Percentiles rank a stretch among this genome's conserved stretches.
Conservation (phyloP, 495 filamentous ascomycete genomes). For the Elaphomyces granulatus region DNA sequence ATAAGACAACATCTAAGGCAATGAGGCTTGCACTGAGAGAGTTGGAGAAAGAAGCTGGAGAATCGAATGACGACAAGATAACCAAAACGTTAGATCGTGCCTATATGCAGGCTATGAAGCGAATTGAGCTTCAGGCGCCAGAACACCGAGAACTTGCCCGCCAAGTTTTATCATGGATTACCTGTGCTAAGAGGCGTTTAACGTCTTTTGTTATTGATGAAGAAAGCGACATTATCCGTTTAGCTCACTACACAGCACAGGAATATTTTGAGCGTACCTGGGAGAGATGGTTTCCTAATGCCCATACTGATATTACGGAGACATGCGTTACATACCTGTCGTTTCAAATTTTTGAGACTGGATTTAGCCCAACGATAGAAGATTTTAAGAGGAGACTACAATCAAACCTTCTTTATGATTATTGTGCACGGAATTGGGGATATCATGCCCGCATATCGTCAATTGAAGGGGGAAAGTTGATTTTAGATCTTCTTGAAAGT, state of each 20-base stretch:
- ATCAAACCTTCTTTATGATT: no score
- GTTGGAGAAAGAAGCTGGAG: constrained; percentile 15
- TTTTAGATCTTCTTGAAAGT: no score
- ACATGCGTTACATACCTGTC: constrained; percentile 19
- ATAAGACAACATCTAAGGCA: constrained; percentile 17
- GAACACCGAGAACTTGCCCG: constrained; percentile 15
- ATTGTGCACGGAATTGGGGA: no score
- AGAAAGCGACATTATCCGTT: constrained; percentile 17
- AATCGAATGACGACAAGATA: no score
- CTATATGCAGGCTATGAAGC: constrained; percentile 25
- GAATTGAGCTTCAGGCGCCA: constrained; percentile 20
- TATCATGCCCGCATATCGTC: no score
- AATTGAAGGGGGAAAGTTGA: no score
- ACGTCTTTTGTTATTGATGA: constrained; percentile 13
- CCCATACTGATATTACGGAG: constrained; percentile 13
- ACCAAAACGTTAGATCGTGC: constrained; percentile 11
- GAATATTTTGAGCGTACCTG: constrained; percentile 19
- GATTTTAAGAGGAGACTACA: no score
- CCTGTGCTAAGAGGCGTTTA: constrained; percentile 10
- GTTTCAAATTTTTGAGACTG: no score
- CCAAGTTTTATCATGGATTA: constrained; percentile 15
- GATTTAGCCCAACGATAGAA: no score
- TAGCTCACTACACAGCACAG: constrained; percentile 18
- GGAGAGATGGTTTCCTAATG: constrained; percentile 12
- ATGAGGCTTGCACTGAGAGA: constrained; percentile 15